These are phyloP conservation scores for Thalassiosira mediterranea DNA, from an alignment of 352 stramenopile species.

Conservation along the genomic window DNA sequence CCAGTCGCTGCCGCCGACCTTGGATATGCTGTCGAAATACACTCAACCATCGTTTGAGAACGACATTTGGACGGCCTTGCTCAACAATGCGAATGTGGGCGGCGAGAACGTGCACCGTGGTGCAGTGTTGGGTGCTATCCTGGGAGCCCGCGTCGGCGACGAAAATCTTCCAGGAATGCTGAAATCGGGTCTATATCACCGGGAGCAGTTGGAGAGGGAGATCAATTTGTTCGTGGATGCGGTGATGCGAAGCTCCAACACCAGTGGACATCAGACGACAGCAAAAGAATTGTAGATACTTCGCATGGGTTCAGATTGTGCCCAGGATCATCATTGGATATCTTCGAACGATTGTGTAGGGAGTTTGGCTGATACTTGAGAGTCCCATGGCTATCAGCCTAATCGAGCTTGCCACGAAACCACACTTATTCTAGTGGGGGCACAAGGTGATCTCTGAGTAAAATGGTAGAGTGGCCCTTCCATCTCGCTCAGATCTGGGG, in stretches of 20 bases:
- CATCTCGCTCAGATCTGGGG: too few relatives aligned
- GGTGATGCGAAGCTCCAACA: constrained; percentile 43
- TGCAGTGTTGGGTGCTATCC: constrained; percentile 77
- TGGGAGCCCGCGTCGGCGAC: constrained; percentile 70
- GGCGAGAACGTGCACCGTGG: constrained; percentile 87
- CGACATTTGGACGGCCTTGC: constrained; percentile 60
- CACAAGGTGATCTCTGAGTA: too few relatives aligned
- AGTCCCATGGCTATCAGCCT: too few relatives aligned
- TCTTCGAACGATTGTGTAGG: too few relatives aligned
- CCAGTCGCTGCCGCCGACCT: constrained; percentile 68
- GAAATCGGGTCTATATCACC: constrained; percentile 56
- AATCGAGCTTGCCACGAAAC: too few relatives aligned
- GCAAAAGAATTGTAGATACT: too few relatives aligned
- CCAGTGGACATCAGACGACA: too few relatives aligned
- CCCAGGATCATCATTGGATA: too few relatives aligned
- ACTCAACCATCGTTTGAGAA: constrained; percentile 23
- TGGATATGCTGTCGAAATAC: constrained; percentile 85
- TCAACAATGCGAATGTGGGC: constrained; percentile 85
- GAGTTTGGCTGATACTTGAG: too few relatives aligned
- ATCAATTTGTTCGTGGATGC: constrained; percentile 73
- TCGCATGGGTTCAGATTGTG: too few relatives aligned
- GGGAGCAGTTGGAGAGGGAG: constrained; percentile 56
- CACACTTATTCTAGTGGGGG: too few relatives aligned
- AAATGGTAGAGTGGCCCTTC: too few relatives aligned
- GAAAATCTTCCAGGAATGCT: constrained; percentile 49